Base-by-base conservation (phyloP, 208 protist species). In the Leishmania gerbilli region DNA sequence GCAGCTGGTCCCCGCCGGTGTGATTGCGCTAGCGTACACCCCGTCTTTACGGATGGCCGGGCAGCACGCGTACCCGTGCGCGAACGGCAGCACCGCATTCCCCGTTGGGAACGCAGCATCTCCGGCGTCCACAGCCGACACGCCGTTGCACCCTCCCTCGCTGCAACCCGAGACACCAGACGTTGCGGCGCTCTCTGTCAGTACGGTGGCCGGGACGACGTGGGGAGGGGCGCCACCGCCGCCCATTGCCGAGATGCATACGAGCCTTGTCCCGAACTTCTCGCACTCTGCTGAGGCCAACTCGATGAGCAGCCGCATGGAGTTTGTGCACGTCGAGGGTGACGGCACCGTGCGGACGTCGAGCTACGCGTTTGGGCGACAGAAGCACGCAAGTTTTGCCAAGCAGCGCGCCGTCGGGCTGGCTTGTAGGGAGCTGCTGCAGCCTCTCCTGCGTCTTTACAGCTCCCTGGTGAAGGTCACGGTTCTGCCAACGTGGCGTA, bases 271-370 rank as follows among this genome's bases (percentile, higher is more conserved):
- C 74, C 90, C 90, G 9, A 88, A 78, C 71, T 88, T 91, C 45
- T 91, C 87, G 27, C 86, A 84, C 55, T 87, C 82, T 0, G 80
- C 79, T 17, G 65, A 88, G 47, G 77, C 81, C 1, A 77, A 86
- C 62, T 90, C 89, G 67, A 55, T 88, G 37, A 81, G 76, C 17
- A 94, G 91, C 74, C 88, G 87, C 37, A 83, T 97, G 56, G 90
- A 95, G 76, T 92, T 95, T 77, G 40, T 95, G 71, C 91, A 89
- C 83, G 78, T 97, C 55, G 91, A 95, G 45, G 84, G 77, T 31
- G 91, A 95, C 74, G 94, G 94, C 42, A 95, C 94, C 31, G 87
- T 95, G 71, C 83, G 87, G 47, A 94, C 85, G 37, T 91, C 88
- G 9, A 90, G 89, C 72, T 97, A 92, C 74, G 77, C 81, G 49